A percentile compares a stretch with the other conserved stretches of the same genome.
These are phyloP conservation scores for Saprolegnia parasitica DNA, from an alignment of 352 stramenopile genomes.

Conservation along the genomic window DNA sequence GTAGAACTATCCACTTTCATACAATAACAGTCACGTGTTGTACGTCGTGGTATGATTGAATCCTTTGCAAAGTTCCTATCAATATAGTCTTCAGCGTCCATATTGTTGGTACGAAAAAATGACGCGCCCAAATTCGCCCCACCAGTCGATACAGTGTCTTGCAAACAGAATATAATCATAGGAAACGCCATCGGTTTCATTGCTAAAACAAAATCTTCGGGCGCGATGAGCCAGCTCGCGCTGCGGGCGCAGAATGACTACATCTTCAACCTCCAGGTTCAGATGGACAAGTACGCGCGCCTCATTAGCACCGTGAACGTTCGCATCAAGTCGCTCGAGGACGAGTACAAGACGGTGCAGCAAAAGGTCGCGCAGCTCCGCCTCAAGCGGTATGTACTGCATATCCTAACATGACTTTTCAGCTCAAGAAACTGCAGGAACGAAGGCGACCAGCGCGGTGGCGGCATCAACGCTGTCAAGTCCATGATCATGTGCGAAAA, in stretches of 20 bases:
- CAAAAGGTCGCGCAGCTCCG: slow-evolving; percentile 67
- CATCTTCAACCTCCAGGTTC: slow-evolving; percentile 77
- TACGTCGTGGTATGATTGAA: too few species aligned
- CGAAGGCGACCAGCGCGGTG: slow-evolving; percentile 65
- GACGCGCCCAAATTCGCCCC: too few species aligned
- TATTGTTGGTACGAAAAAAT: too few species aligned
- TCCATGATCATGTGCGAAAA: slow-evolving; percentile 66
- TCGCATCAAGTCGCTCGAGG: slow-evolving; percentile 58
- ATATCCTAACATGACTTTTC: too few species aligned
- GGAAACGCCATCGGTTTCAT: too few species aligned
- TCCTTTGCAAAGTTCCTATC: too few species aligned
- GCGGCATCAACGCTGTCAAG: slow-evolving; percentile 63
- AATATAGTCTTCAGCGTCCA: too few species aligned
- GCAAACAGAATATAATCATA: too few species aligned
- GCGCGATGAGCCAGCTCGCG: slow-evolving; percentile 14
- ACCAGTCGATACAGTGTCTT: too few species aligned
- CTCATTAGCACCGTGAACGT: slow-evolving; percentile 68
- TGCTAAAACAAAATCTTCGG: too few species aligned
- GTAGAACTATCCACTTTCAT: too few species aligned
- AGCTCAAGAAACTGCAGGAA: slow-evolving; percentile 28
- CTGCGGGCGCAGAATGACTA: slow-evolving; percentile 56
- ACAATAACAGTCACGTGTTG: too few species aligned
- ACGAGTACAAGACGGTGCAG: slow-evolving; percentile 58
- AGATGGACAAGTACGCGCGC: slow-evolving; percentile 72
- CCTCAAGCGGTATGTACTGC: slow-evolving; percentile 44